Percentiles rank a stretch among this genome's conserved stretches.
These are phyloP conservation scores for Berberis thunbergii DNA, from an alignment of 164 flowering plant genomes.

Conservation along the genomic window DNA sequence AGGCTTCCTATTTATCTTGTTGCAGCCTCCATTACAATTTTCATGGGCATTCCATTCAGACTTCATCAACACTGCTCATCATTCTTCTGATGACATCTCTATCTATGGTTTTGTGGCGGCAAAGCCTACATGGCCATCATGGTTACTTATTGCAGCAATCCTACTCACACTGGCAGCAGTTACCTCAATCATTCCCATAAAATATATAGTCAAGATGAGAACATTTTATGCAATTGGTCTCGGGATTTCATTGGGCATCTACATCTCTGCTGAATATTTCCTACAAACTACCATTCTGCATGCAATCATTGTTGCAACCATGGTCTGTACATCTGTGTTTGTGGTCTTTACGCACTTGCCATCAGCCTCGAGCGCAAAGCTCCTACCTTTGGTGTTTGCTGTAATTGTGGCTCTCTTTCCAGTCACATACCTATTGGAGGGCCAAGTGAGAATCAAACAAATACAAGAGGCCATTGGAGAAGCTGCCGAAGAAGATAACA, in stretches of 20 bases:
- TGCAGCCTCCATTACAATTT: slow-evolving; percentile 87
- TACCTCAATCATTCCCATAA: slow-evolving; percentile 79
- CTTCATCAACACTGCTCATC: slow-evolving; percentile 69
- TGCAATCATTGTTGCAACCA: slow-evolving; percentile 62
- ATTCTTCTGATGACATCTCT: slow-evolving; percentile 82
- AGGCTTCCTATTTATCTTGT: slow-evolving; percentile 65
- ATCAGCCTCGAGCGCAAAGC: slow-evolving; percentile 86
- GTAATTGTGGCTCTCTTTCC: slow-evolving; percentile 94
- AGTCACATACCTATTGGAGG: slow-evolving; percentile 87
- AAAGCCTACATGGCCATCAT: slow-evolving; percentile 96
- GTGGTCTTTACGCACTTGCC: slow-evolving; percentile 91
- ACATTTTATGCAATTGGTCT: slow-evolving; percentile 67
- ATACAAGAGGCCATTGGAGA: slow-evolving; percentile 29
- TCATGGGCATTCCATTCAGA: slow-evolving; percentile 84
- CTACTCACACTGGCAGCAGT: slow-evolving; percentile 76
- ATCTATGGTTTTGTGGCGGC: slow-evolving; percentile 78
- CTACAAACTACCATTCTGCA: slow-evolving; percentile 70
- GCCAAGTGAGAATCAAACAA: slow-evolving; percentile 64
- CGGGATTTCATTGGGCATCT: slow-evolving; percentile 80
- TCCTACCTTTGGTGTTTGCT: slow-evolving; percentile 96
- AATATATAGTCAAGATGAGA: slow-evolving; percentile 81
- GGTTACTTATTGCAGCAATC: slow-evolving; percentile 81
- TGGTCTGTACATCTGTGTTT: slow-evolving; percentile 77
- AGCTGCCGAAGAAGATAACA: slow-evolving; percentile 53
- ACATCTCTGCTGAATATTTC: slow-evolving; percentile 87